Evolutionary conservation across 352 stramenopile species (phyloP).

Genomic region (Pythium chondricola): DNA sequence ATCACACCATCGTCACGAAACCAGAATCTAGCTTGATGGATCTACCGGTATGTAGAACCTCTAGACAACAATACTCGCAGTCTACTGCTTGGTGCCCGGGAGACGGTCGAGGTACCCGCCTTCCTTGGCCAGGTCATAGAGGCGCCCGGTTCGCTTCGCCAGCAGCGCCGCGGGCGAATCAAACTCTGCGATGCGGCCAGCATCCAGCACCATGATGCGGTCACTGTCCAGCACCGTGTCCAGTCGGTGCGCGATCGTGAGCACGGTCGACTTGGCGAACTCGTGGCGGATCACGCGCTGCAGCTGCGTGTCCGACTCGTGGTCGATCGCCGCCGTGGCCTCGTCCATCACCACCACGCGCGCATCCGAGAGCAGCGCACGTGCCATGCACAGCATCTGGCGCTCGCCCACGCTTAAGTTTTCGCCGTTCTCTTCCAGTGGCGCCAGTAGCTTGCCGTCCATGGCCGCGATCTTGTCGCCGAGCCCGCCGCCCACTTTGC

Average conservation of each 20-base stretch:
- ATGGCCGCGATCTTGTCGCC: slow-evolving; percentile 57
- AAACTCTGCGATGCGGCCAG: slow-evolving; percentile 85
- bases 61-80: too few relatives aligned
- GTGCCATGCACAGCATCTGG: slow-evolving; percentile 95
- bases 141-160: slow-evolving; percentile 21
- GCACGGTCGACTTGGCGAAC: slow-evolving; percentile 90
- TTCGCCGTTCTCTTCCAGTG: slow-evolving; percentile 83
- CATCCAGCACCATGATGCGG: slow-evolving; percentile 94
- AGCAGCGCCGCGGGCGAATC: slow-evolving; percentile 69
- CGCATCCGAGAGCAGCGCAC: slow-evolving; percentile 91
- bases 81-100: neutral
- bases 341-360: slow-evolving; percentile 85
- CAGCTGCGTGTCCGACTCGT: slow-evolving; percentile 66
- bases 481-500: slow-evolving; percentile 39
- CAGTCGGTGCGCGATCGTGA: slow-evolving; percentile 96
- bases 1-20: too few relatives aligned
- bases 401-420: slow-evolving; percentile 95
- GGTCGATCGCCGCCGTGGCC: slow-evolving; percentile 71
- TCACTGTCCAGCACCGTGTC: slow-evolving; percentile 97
- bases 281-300: slow-evolving; percentile 77
- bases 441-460: slow-evolving; percentile 49
- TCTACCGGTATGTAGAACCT: too few relatives aligned
- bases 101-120: slow-evolving; percentile 36
- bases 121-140: slow-evolving; percentile 37
- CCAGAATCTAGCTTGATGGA: too few relatives aligned